Evolutionary conservation across 2,329 filamentous ascomycete species (phyloP).

Genomic region (Nemania bipapillata): DNA sequence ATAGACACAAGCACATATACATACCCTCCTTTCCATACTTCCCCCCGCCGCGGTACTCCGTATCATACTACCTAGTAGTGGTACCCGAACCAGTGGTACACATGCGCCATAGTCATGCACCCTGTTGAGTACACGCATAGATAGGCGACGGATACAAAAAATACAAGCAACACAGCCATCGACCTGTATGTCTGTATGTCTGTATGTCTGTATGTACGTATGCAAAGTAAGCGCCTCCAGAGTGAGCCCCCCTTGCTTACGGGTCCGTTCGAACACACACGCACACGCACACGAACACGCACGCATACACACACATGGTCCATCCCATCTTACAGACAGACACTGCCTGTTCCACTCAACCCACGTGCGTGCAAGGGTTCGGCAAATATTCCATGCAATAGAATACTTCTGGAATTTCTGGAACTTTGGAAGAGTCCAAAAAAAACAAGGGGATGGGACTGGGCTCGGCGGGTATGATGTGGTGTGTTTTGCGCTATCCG

Average conservation of each 20-base stretch:
- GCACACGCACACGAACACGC: neutral
- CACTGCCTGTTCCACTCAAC: neutral
- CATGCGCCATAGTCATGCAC: neutral
- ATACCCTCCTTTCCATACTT: neutral
- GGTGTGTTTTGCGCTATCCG: no score
- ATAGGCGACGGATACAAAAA: neutral
- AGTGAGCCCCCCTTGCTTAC: neutral
- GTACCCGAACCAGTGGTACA: neutral
- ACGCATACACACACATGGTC: no score
- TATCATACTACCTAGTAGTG: neutral
- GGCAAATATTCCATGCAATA: constrained; percentile 36
- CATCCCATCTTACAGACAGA: neutral
- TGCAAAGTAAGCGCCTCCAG: neutral
- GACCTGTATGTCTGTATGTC: neutral
- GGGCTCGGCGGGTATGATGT: neutral
- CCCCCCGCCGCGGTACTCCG: neutral
- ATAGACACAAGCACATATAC: neutral
- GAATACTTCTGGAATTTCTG: constrained; percentile 45
- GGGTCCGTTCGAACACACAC: neutral
- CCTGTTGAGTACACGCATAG: neutral
- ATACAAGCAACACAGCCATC: neutral
- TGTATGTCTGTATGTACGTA: neutral
- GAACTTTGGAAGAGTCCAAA: neutral
- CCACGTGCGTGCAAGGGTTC: constrained; percentile 21
- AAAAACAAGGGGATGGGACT: neutral